Base-by-base conservation (phyloP, 73 alveolate genomes). In the Urostyla sp. region DNA sequence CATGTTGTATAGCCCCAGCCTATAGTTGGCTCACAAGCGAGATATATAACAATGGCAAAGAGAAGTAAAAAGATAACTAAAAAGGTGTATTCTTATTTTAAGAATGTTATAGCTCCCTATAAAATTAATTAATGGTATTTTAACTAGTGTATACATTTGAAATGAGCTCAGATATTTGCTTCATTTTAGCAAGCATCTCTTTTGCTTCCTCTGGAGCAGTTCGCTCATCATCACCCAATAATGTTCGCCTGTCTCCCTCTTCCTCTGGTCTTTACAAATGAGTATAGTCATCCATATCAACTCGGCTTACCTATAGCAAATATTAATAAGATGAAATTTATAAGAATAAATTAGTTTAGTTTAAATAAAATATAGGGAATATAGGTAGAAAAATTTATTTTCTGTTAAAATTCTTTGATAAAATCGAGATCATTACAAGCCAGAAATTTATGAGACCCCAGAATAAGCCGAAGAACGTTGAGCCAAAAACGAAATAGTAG, bases 61-160 rank as follows among this genome's bases (percentile, higher is more conserved):
- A 66, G 45, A 6, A 55, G 77, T 31, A 56, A 37, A 72, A 87
- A 87, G 31, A 79, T 67, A 48, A 74, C 43, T 49, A 91, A 57
- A 87, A 63, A 79, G 40, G n/a, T 67, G 85, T 87, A 90, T 67
- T 90, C 96, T 44, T 69, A 74, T 21, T 30, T 35, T 53, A 90
- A 82, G 61, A 90, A 90, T 54, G 96, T 85, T 45, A 45, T 31
- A 18, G 96, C 96, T 26, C 96, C 96, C 72, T 85, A 45, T 8
- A 7, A 7, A 16, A n/a, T n/a, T 50, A 69, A 21, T 69, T 27
- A 46, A 69, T 27, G 23, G 34, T 34, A 44, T 28, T 43, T 4
- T 37, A 26, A 51, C 28, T 13, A 43, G n/a, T n/a, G n/a, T n/a
- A 11, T 69, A 69, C 84, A 49, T 69, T 30, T 27, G 56, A 52